Conservation (phyloP, 2,329 filamentous ascomycete genomes). For the Verticillium longisporum region DNA sequence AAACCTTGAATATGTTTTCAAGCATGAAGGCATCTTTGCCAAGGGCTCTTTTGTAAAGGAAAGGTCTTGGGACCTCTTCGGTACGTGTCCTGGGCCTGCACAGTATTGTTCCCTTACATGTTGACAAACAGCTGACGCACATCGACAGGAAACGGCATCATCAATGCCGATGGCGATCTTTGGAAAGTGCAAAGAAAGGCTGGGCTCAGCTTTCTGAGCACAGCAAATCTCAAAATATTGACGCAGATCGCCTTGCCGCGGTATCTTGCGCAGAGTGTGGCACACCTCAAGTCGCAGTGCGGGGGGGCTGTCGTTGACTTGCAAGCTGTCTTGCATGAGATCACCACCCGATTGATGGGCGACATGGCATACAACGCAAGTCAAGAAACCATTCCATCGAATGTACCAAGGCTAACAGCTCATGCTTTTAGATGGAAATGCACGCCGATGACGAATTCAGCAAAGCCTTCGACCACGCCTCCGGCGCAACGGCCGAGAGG, state of each 20-base stretch:
- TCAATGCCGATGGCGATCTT: slow-evolving; percentile 57
- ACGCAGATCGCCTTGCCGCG: slow-evolving; percentile 50
- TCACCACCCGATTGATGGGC: slow-evolving; percentile 61
- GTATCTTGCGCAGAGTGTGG: slow-evolving; percentile 38
- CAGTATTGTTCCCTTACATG: not conserved
- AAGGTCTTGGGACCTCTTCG: slow-evolving; percentile 57
- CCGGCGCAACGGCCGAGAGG: slow-evolving; percentile 50
- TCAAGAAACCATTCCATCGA: not conserved
- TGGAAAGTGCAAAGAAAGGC: slow-evolving; percentile 59
- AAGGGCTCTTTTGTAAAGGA: slow-evolving; percentile 57
- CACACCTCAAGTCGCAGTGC: slow-evolving; percentile 21
- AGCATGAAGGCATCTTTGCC: slow-evolving; percentile 51
- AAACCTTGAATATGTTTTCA: slow-evolving; percentile 57
- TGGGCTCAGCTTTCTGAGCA: slow-evolving; percentile 51
- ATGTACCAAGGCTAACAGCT: not conserved
- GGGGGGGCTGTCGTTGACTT: slow-evolving; percentile 38
- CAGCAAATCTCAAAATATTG: slow-evolving; percentile 48
- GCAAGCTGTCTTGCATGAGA: slow-evolving; percentile 54
- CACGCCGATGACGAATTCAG: slow-evolving; percentile 55
- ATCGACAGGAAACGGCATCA: slow-evolving; percentile 50
- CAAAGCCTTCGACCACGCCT: slow-evolving; percentile 54
- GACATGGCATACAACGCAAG: slow-evolving; percentile 56
- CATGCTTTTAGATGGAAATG: slow-evolving; percentile 51
- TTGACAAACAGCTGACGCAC: not conserved
- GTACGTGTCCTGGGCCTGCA: not conserved